These are phyloP conservation scores for Rubia peregrina DNA, from an alignment of 305 asterid species.

Conservation along the genomic window DNA sequence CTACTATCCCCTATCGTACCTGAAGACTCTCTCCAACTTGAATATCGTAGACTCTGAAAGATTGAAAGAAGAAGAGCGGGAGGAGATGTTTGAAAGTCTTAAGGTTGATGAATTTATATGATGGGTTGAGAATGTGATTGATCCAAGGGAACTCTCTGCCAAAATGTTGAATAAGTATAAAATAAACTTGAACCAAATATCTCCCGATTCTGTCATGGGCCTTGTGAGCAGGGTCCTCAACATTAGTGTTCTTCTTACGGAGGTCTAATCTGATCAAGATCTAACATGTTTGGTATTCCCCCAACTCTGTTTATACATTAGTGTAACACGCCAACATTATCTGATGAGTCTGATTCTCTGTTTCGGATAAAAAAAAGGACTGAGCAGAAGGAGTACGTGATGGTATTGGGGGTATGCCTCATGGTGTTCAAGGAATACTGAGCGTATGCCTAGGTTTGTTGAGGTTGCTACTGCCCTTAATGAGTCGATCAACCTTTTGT, in stretches of 20 bases:
- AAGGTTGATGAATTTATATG: slow-evolving; percentile 74
- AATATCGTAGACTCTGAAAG: slow-evolving; percentile 90
- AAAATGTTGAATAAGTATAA: slow-evolving; percentile 87
- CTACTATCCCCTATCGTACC: slow-evolving; percentile 71
- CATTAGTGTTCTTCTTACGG: slow-evolving; percentile 72
- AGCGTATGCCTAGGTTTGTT: slow-evolving; percentile 87
- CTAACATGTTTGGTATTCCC: too few species aligned
- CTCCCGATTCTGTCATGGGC: slow-evolving; percentile 90
- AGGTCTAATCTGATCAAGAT: too few species aligned
- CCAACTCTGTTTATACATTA: too few species aligned
- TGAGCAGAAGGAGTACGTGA: slow-evolving; percentile 69
- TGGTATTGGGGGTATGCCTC: slow-evolving; percentile 91
- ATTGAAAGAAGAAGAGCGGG: slow-evolving; percentile 87
- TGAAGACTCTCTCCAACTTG: slow-evolving; percentile 72
- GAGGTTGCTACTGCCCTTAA: slow-evolving; percentile 81
- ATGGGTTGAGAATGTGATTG: slow-evolving; percentile 93
- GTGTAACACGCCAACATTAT: too few species aligned
- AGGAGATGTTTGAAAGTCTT: slow-evolving; percentile 76
- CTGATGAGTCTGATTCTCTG: too few species aligned
- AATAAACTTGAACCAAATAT: slow-evolving; percentile 84
- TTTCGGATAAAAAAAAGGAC: too few species aligned
- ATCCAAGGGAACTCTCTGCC: slow-evolving; percentile 84
- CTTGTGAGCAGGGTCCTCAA: slow-evolving; percentile 61
- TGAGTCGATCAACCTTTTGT: slow-evolving; percentile 47
- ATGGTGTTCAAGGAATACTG: slow-evolving; percentile 85